Evolutionary conservation across 805 yeast genomes (phyloP), one percentile per base, ranked within the genome.

Genomic region (Torulaspora maleeae): DNA sequence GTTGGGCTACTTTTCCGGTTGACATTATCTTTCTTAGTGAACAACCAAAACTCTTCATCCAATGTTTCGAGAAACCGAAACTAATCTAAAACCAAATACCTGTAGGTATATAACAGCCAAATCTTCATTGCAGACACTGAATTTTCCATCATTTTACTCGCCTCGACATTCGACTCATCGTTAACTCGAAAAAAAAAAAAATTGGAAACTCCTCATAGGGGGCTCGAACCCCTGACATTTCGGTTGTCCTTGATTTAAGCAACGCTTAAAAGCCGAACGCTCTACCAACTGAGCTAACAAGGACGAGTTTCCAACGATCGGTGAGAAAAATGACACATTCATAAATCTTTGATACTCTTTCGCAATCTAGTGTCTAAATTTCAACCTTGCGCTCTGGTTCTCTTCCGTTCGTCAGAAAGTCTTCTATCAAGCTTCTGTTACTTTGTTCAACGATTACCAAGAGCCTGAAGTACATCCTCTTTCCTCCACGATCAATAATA

Each of bases 201-300:
- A 32, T 2, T 15, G 4, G 7, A 32, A 67, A 68, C 73, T 69
- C 72, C 74, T 68, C 74, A 68, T 69, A 68, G 72, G 73, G 74
- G 73, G 73, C 71, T 70, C 74, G 73, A 70, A 69, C 73, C 73
- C 73, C 73, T 69, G 74, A 69, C 74, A 69, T 69, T 69, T 69
- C 71, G 71, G 70, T 68, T 41, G 51, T 65, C 67, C 65, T 64
- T 64, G 64, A 61, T 47, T 56, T 58, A 65, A 55, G 33, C 35
- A 12, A 25, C 54, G 66, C 73, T 68, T 76, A 76, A 76, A 76
- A 76, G 80, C 79, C 80, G 79, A 75, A 75, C 80, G 80, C 80
- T 77, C 80, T 76, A 76, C 80, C 81, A 76, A 76, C 80, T 76
- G 81, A 76, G 80, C 81, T 77, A 77, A 68, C 73, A 67, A 67